Evolutionary conservation across 73 alveolate species (phyloP).

Genomic region (Diophrys sp.): DNA sequence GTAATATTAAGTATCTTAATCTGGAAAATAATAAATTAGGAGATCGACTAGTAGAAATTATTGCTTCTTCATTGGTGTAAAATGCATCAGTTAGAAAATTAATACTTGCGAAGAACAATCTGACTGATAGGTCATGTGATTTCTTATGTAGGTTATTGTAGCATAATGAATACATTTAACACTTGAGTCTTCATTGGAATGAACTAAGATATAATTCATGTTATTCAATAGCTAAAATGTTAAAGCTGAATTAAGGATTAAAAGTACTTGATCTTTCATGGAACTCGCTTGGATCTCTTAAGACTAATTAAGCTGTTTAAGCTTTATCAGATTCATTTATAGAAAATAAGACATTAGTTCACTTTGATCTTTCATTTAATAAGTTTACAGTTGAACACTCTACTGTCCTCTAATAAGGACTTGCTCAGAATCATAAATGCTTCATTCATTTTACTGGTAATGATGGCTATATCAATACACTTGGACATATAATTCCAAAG

Average conservation of each 20-base stretch:
- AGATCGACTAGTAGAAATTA: slow-evolving; percentile 1
- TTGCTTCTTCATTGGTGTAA: neutral
- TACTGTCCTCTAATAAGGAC: slow-evolving; percentile 23
- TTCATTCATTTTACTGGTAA: slow-evolving; percentile 59
- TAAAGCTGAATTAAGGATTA: slow-evolving; percentile 3
- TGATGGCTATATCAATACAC: slow-evolving; percentile 31
- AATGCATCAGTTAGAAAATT: neutral
- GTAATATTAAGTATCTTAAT: slow-evolving; percentile 12
- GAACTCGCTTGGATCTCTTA: slow-evolving; percentile 47
- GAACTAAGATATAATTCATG: slow-evolving; percentile 17
- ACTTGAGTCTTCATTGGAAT: slow-evolving; percentile 28
- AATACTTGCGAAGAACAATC: neutral
- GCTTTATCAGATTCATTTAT: neutral
- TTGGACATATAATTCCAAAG: neutral
- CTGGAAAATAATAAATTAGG: slow-evolving; percentile 30
- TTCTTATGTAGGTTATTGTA: slow-evolving; percentile 8
- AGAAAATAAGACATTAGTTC: slow-evolving; percentile 1
- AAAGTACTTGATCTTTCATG: slow-evolving; percentile 48
- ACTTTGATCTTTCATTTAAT: slow-evolving; percentile 35
- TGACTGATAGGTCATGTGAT: neutral
- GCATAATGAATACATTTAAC: slow-evolving; percentile 11
- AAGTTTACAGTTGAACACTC: slow-evolving; percentile 1
- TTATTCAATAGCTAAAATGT: slow-evolving; percentile 6
- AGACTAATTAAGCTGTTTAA: neutral
- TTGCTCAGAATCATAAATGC: slow-evolving; percentile 42